Conservation (phyloP, 2,329 filamentous ascomycete genomes). For the Colletotrichum siamense region DNA sequence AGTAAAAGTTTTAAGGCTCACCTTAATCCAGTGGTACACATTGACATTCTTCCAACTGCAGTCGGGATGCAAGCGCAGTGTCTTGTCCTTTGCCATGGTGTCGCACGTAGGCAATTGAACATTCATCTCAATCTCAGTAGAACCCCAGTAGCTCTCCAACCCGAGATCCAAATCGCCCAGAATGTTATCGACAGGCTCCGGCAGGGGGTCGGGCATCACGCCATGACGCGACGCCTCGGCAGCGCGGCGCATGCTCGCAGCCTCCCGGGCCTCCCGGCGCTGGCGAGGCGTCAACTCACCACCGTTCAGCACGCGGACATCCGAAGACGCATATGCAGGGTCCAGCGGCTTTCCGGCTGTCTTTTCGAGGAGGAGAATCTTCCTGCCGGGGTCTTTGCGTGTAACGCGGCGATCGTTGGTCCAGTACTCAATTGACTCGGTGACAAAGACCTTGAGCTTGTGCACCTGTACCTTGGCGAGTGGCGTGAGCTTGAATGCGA, state of each 20-base stretch:
- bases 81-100: conserved; percentile 78
- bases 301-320: conserved; percentile 78
- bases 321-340: conserved; percentile 75
- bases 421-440: conserved; percentile 91
- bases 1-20: conserved; percentile 40
- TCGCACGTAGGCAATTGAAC: conserved; percentile 91
- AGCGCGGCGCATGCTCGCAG: conserved; percentile 57
- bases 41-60: conserved; percentile 94
- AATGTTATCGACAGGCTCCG: conserved; percentile 69
- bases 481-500: conserved; percentile 92
- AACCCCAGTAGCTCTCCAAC: conserved; percentile 76
- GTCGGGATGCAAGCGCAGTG: conserved; percentile 77
- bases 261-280: conserved; percentile 52
- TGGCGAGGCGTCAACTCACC: conserved; percentile 70
- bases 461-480: conserved; percentile 93
- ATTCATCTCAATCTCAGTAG: conserved; percentile 93
- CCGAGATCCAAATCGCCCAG: conserved; percentile 79
- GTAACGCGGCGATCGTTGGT: conserved; percentile 86
- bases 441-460: conserved; percentile 88
- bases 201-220: conserved; percentile 47
- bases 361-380: conserved; percentile 89
- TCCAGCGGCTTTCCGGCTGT: conserved; percentile 78
- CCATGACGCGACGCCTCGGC: conserved; percentile 52
- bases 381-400: conserved; percentile 81
- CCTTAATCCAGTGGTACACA: conserved; percentile 97